Evolutionary conservation across 176 grass and related monocot species (phyloP).

Genomic region (Thinopyrum elongatum): DNA sequence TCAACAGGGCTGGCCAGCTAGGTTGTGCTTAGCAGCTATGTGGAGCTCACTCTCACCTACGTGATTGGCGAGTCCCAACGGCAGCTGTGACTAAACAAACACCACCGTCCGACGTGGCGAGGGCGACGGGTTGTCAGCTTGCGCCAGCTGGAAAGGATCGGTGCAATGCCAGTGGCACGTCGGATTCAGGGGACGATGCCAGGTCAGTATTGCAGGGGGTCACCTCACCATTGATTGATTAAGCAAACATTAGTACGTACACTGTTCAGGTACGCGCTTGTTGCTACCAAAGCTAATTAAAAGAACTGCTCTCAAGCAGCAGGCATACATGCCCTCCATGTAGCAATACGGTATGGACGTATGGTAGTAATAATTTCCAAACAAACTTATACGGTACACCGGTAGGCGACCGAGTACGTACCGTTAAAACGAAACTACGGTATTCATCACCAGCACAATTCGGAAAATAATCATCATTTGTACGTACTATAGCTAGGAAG

Average conservation of each 20-base stretch:
- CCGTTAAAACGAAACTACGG: no score
- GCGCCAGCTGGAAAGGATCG: not conserved
- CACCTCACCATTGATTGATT: not conserved
- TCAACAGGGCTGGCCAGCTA: not conserved
- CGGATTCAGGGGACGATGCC: slow-evolving; percentile 51
- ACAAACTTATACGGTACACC: no score
- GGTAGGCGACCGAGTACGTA: no score
- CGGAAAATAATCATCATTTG: not conserved
- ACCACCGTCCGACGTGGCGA: slow-evolving; percentile 33
- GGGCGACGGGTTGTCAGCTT: slow-evolving; percentile 32
- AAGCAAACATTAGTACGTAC: not conserved
- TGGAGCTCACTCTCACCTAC: not conserved
- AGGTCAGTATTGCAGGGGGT: slow-evolving; percentile 44
- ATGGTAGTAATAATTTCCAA: no score
- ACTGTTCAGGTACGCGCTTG: not conserved
- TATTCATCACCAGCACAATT: not conserved
- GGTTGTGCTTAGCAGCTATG: no score
- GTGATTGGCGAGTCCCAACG: slow-evolving; percentile 30
- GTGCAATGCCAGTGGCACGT: slow-evolving; percentile 43
- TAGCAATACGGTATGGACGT: not conserved
- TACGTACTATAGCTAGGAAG: no score
- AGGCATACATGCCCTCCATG: no score
- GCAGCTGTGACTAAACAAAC: slow-evolving; percentile 2
- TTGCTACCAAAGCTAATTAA: not conserved
- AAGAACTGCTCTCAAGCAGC: no score